phyloP scores from a whole-genome alignment of 1,139 yeast species.

The Hemisphaericaspora subhashii region DNA sequence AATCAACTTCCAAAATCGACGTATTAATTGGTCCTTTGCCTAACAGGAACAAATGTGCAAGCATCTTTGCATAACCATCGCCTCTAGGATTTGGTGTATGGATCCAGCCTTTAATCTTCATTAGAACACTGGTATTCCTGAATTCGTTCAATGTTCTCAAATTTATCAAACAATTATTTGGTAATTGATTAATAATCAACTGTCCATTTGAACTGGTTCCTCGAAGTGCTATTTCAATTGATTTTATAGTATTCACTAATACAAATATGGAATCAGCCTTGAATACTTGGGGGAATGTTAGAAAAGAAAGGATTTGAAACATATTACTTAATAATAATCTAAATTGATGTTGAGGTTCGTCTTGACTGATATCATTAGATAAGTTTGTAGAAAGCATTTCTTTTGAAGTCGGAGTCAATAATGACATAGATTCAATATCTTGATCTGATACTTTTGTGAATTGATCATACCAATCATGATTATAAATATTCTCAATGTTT shows the following conservation, averaged over 20 bases:
- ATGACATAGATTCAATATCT: slow-evolving; percentile 27
- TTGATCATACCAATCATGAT: slow-evolving; percentile 27
- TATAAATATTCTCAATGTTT: slow-evolving; percentile 15
- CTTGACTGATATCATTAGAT: slow-evolving; percentile 2
- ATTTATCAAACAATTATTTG: slow-evolving; percentile 58
- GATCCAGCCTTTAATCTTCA: slow-evolving; percentile 34
- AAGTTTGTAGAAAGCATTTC: slow-evolving; percentile 24
- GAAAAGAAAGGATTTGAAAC: slow-evolving; percentile 35
- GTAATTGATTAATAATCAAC: slow-evolving; percentile 55
- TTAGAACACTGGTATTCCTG: slow-evolving; percentile 33
- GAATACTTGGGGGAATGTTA: slow-evolving; percentile 42
- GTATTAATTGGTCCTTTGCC: slow-evolving; percentile 25
- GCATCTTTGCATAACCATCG: slow-evolving; percentile 32
- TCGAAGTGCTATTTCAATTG: slow-evolving; percentile 66
- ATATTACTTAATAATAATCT: slow-evolving; percentile 32
- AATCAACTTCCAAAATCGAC: slow-evolving; percentile 47
- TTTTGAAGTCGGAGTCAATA: slow-evolving; percentile 26
- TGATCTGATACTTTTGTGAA: slow-evolving; percentile 22
- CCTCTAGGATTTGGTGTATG: slow-evolving; percentile 24
- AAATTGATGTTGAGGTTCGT: slow-evolving; percentile 24
- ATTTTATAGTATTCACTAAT: slow-evolving; percentile 57
- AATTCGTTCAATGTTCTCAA: slow-evolving; percentile 56
- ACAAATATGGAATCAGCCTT: slow-evolving; percentile 38
- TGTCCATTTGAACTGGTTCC: slow-evolving; percentile 46
- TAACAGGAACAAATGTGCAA: slow-evolving; percentile 39